Conservation (phyloP, 345 rosid species). For the Diplotaxis tenuifolia region DNA sequence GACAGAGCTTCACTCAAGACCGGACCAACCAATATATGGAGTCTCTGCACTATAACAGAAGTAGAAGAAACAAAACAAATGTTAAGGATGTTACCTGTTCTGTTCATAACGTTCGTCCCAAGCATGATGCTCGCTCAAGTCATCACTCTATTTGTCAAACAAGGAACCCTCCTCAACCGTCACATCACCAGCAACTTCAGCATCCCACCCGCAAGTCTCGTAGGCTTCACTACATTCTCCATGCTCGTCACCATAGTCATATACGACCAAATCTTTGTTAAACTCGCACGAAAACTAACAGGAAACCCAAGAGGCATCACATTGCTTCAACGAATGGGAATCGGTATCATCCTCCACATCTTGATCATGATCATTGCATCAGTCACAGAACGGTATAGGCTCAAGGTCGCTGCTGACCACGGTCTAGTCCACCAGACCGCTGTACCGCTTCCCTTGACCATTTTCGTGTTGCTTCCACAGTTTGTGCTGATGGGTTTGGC, state of each 20-base stretch:
- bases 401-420: constrained; percentile 46
- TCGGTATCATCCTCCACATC: constrained; percentile 53
- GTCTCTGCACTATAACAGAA: constrained; percentile 70
- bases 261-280: constrained; percentile 59
- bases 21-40: constrained; percentile 54
- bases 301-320: constrained; percentile 75
- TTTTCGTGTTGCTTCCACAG: constrained; percentile 67
- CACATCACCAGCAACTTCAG: constrained; percentile 42
- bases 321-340: constrained; percentile 75
- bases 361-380: constrained; percentile 53
- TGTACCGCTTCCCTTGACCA: constrained; percentile 49
- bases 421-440: constrained; percentile 9
- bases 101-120: constrained; percentile 72
- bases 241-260: constrained; percentile 55
- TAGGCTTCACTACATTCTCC: constrained; percentile 61
- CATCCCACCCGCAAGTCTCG: constrained; percentile 75
- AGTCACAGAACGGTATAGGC: constrained; percentile 49
- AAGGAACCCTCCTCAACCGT: constrained; percentile 50
- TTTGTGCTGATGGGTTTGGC: constrained; percentile 72
- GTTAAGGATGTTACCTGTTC: constrained; percentile 79
- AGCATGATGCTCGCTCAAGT: constrained; percentile 78
- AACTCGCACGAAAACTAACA: constrained; percentile 39
- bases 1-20: constrained; percentile 68
- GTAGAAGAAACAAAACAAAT: constrained; percentile 96
- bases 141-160: constrained; percentile 80